These are phyloP conservation scores for Microthlaspi erraticum DNA, from an alignment of 345 rosid species.

Conservation along the genomic window DNA sequence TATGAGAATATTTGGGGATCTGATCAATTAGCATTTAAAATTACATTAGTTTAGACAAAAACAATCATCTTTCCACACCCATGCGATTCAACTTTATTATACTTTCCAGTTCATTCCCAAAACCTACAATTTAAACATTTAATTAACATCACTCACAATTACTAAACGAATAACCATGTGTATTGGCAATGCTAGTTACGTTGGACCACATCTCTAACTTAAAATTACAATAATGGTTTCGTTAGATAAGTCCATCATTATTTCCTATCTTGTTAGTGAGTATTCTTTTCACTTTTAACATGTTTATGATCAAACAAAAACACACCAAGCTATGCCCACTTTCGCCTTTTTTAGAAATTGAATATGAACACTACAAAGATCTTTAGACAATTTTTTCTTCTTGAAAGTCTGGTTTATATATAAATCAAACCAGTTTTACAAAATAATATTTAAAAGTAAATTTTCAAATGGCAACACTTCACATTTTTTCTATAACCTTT, in stretches of 20 bases:
- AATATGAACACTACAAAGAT: slow-evolving; percentile 23
- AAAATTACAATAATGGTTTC: slow-evolving; percentile 19
- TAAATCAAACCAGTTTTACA: background rate
- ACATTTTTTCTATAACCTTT: background rate
- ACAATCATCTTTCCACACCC: slow-evolving; percentile 43
- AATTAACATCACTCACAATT: slow-evolving; percentile 14
- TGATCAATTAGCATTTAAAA: slow-evolving; percentile 33
- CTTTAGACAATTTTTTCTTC: background rate
- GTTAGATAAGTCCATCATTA: slow-evolving; percentile 2
- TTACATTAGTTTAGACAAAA: slow-evolving; percentile 33
- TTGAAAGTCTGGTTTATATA: background rate
- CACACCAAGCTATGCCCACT: background rate
- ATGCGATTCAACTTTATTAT: slow-evolving; percentile 42
- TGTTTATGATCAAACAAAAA: background rate
- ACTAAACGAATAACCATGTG: slow-evolving; percentile 5
- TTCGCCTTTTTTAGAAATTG: slow-evolving; percentile 16
- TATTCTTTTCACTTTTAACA: background rate
- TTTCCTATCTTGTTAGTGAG: slow-evolving; percentile 23
- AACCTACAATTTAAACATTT: slow-evolving; percentile 19
- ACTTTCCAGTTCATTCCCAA: slow-evolving; percentile 47
- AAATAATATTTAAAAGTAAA: background rate
- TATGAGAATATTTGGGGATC: slow-evolving; percentile 46
- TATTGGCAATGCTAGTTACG: slow-evolving; percentile 1
- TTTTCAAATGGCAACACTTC: background rate
- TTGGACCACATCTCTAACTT: slow-evolving; percentile 36